These are phyloP conservation scores for Pseudogymnoascus sp. DNA, from an alignment of 2,329 filamentous ascomycete genomes.

Conservation along the genomic window DNA sequence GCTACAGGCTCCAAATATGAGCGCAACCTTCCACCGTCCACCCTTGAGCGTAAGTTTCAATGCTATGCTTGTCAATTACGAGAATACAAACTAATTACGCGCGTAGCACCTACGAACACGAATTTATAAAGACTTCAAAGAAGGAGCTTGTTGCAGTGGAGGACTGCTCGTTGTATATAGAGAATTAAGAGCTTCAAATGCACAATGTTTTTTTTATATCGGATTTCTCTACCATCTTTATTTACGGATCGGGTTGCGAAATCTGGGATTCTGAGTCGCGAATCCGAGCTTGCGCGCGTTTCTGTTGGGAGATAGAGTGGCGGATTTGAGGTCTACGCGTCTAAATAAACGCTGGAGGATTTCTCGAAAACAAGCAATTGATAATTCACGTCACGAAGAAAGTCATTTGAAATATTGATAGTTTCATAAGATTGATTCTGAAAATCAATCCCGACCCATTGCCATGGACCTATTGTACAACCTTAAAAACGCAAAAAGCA, in stretches of 20 bases:
- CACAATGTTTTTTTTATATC: not conserved
- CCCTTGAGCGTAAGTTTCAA: constrained; percentile 67
- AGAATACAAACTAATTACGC: constrained; percentile 12
- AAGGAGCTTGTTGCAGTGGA: not conserved
- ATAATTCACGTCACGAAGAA: not conserved
- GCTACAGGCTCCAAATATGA: constrained; percentile 84
- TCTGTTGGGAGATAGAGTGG: not conserved
- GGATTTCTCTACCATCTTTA: not conserved
- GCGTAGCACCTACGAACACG: constrained; percentile 24
- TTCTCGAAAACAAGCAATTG: not conserved
- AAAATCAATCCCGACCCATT: constrained; percentile 31
- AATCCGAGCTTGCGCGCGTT: not conserved
- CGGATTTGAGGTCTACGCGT: not conserved
- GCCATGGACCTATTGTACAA: constrained; percentile 70
- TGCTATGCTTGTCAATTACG: not conserved
- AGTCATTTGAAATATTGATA: constrained; percentile 12
- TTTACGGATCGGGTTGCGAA: not conserved
- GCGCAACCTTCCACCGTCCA: constrained; percentile 76
- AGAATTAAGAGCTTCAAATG: constrained; percentile 8
- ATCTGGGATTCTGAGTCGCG: too few species aligned
- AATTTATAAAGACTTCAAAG: constrained; percentile 14
- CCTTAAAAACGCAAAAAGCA: constrained; percentile 52
- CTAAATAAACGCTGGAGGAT: not conserved
- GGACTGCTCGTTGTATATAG: constrained; percentile 3
- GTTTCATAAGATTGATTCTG: constrained; percentile 31